phyloP scores from a whole-genome alignment of 352 stramenopile genomes.

The Phytopythium oedochilum region DNA sequence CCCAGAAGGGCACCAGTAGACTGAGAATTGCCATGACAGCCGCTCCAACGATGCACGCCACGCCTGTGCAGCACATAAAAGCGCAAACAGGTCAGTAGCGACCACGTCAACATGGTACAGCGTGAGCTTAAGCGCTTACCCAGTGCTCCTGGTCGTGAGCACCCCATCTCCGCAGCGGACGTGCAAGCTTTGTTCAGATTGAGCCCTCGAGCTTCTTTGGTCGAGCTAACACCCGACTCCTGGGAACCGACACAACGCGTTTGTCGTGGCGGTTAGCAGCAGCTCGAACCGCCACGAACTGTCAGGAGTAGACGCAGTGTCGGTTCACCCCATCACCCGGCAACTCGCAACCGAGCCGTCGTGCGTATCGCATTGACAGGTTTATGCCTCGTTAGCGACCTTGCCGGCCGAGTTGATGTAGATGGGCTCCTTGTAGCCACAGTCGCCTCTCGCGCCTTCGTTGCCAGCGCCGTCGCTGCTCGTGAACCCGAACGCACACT shows the following conservation, averaged over 20 bases:
- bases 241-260: not conserved
- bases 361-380: not conserved
- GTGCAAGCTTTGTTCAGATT: not conserved
- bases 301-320: not conserved
- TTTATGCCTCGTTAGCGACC: constrained; percentile 46
- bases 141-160: constrained; percentile 34
- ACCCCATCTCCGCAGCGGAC: constrained; percentile 27
- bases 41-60: constrained; percentile 25
- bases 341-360: too few relatives aligned
- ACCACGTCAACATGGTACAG: not conserved
- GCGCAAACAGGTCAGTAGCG: not conserved
- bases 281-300: not conserved
- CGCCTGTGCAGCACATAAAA: constrained; percentile 16
- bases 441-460: constrained; percentile 87
- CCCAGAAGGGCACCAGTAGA: constrained; percentile 57
- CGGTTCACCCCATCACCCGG: too few relatives aligned
- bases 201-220: too few relatives aligned
- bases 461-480: constrained; percentile 78
- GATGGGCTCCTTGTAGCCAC: constrained; percentile 77
- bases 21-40: constrained; percentile 26
- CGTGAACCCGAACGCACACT: constrained; percentile 69
- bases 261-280: not conserved
- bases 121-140: constrained; percentile 13
- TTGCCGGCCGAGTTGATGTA: constrained; percentile 68
- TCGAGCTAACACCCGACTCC: too few relatives aligned